Evolutionary conservation across 352 stramenopile species (phyloP).

Genomic region (Phytophthora quininea): DNA sequence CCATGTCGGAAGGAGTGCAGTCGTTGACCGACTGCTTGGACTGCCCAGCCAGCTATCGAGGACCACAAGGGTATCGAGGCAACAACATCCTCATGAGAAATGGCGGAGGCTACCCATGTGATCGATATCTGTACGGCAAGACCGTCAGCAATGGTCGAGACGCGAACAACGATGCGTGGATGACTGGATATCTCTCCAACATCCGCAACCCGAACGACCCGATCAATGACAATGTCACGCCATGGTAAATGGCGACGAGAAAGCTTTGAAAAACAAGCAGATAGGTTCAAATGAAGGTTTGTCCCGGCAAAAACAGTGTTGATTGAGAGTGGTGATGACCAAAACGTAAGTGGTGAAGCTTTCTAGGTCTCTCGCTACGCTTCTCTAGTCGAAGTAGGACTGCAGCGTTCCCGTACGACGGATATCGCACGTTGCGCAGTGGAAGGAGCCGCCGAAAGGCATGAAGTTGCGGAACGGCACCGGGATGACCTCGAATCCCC

Average conservation of each 20-base stretch:
- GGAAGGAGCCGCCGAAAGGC: slow-evolving; percentile 90
- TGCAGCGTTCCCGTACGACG: slow-evolving; percentile 81
- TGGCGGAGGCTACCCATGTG: slow-evolving; percentile 65
- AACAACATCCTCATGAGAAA: slow-evolving; percentile 45
- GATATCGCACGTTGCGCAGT: slow-evolving; percentile 89
- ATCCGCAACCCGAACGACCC: slow-evolving; percentile 27
- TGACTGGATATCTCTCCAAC: slow-evolving; percentile 38
- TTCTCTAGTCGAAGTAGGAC: slow-evolving; percentile 84
- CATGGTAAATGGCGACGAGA: too few relatives aligned
- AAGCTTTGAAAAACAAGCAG: too few relatives aligned
- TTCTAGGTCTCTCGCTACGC: too few relatives aligned
- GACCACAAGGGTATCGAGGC: slow-evolving; percentile 58
- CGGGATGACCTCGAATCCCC: slow-evolving; percentile 88
- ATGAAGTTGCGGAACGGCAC: slow-evolving; percentile 92
- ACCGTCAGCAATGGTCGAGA: slow-evolving; percentile 49
- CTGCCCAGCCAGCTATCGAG: slow-evolving; percentile 65
- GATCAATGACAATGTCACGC: slow-evolving; percentile 34
- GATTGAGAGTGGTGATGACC: too few relatives aligned
- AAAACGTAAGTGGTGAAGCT: too few relatives aligned
- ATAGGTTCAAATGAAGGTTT: too few relatives aligned
- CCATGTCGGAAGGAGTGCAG: slow-evolving; percentile 56
- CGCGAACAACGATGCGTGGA: slow-evolving; percentile 28
- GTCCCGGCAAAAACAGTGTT: too few relatives aligned
- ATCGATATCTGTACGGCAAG: slow-evolving; percentile 60
- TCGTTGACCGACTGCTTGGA: slow-evolving; percentile 65